Percentiles rank a stretch among this genome's conserved stretches.
Evolutionary conservation across 148 eudicot species (phyloP).

Genomic region (Simmondsia chinensis): DNA sequence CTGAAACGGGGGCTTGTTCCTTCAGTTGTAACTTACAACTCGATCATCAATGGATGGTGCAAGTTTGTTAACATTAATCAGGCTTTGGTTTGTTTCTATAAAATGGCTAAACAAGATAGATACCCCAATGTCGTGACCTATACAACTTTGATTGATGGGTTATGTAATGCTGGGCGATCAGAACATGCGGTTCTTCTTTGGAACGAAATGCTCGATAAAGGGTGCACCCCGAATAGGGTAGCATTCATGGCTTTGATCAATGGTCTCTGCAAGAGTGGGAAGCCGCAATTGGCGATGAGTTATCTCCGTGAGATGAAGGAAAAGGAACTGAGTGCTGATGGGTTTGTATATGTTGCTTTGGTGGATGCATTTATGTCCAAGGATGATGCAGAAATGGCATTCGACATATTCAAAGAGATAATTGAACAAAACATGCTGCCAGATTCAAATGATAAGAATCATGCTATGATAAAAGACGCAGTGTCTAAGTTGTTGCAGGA

Average conservation of each 20-base stretch:
- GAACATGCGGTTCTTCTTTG: slow-evolving; percentile 55
- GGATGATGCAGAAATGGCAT: slow-evolving; percentile 35
- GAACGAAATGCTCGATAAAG: slow-evolving; percentile 46
- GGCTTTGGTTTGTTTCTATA: slow-evolving; percentile 42
- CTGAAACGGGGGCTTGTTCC: slow-evolving; percentile 59
- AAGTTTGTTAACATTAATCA: slow-evolving; percentile 45
- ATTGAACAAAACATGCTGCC: slow-evolving; percentile 27
- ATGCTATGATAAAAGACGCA: slow-evolving; percentile 30
- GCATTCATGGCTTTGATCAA: slow-evolving; percentile 64
- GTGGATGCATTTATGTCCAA: slow-evolving; percentile 34
- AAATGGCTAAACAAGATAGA: slow-evolving; percentile 31
- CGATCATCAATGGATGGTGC: slow-evolving; percentile 81
- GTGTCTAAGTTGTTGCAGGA: slow-evolving; percentile 35
- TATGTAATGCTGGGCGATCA: slow-evolving; percentile 56
- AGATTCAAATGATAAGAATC: slow-evolving; percentile 33
- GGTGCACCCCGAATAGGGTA: slow-evolving; percentile 48
- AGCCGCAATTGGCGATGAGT: slow-evolving; percentile 42
- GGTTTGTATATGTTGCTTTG: slow-evolving; percentile 34
- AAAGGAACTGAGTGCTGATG: slow-evolving; percentile 43
- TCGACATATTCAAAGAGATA: slow-evolving; percentile 45
- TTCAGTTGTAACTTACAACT: slow-evolving; percentile 75
- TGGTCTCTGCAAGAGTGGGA: slow-evolving; percentile 76
- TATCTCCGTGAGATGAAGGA: slow-evolving; percentile 61
- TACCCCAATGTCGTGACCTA: slow-evolving; percentile 60
- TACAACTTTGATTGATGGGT: slow-evolving; percentile 57